Evolutionary conservation across 495 filamentous ascomycete species (phyloP), one percentile per base, ranked within the genome.

Genomic region (Penicillium silybi): DNA sequence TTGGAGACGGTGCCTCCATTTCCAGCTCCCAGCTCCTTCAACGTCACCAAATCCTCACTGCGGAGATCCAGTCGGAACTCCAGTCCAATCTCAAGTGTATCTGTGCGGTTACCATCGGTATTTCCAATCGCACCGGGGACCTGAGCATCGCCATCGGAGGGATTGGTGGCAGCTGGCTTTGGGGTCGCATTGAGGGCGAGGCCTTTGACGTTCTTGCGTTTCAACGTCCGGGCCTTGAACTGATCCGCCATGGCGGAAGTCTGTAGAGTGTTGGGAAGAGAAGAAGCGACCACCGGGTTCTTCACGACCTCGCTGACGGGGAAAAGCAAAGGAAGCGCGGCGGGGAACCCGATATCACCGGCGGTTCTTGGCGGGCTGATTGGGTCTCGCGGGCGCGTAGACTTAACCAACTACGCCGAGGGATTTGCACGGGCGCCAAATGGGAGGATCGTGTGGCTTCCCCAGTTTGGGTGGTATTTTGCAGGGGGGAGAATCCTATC

Each of bases 1-100:
- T 97, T 98, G 72, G 91, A 96, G 43, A 98, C 93, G 0, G 95
- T 96, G 13, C 93, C 93, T 49, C 93, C 93, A 82, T 97, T 98
- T 41, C 93, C 93, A 40, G 90, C 87, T 45, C 93, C 93, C 11
- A 98, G 82, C 64, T 98, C 93, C 73, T 95, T 95, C 62, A 97
- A 73, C 26, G 95, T 83, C 54, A 96, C 83, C 49, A 98, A 68
- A 69, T 98, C 95, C 64, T 97, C 95, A 43, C 87, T 90, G 51
- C 88, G 85, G 57, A 97, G 74, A 68, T 98, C 92, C 29, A 97
- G 74, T 60, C 89, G 89, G 73, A 96, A 97, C 72, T 98, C 93
- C 44, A 97, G 85, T 2, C 93, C 93, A 62, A 98, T 97, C 72
- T 98, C 93, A 38, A 98, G 77, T 35, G 85, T 97, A 78, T 86